phyloP scores from a whole-genome alignment of 176 grass and related monocot species.

The Ampelocalamus luodianensis region DNA sequence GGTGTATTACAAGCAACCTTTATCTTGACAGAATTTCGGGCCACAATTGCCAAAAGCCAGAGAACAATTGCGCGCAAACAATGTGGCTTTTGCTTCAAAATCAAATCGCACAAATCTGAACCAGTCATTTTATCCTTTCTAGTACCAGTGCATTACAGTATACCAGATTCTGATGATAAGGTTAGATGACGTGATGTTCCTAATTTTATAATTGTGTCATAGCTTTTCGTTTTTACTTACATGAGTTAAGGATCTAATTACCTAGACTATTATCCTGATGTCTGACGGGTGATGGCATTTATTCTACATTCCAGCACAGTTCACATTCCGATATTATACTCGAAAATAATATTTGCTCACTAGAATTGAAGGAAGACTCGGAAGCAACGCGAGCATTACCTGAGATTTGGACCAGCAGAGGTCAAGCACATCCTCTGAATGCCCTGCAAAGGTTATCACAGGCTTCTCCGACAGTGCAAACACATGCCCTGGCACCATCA shows the following conservation, averaged over 20 bases:
- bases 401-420: conserved; percentile 98
- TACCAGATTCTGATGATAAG: conserved; percentile 38
- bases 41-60: background rate
- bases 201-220: background rate
- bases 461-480: conserved; percentile 93
- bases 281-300: background rate
- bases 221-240: background rate
- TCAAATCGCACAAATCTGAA: conserved; percentile 18
- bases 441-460: conserved; percentile 85
- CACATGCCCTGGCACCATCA: conserved; percentile 80
- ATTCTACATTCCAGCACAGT: conserved; percentile 3
- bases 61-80: background rate
- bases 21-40: conserved; percentile 9
- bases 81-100: conserved; percentile 8
- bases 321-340: background rate
- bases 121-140: conserved; percentile 17
- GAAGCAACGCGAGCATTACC: conserved; percentile 51
- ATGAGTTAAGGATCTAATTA: conserved; percentile 24
- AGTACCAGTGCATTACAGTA: conserved; percentile 24
- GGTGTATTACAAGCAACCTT: background rate
- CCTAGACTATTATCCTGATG: conserved; percentile 14
- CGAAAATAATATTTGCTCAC: conserved; percentile 27
- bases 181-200: background rate
- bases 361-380: conserved; percentile 32
- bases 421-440: conserved; percentile 85